Evolutionary conservation across 1,284 basidiomycete species (phyloP), one percentile per base, ranked within the genome.

Genomic region (Afroboletus lepidellus): DNA sequence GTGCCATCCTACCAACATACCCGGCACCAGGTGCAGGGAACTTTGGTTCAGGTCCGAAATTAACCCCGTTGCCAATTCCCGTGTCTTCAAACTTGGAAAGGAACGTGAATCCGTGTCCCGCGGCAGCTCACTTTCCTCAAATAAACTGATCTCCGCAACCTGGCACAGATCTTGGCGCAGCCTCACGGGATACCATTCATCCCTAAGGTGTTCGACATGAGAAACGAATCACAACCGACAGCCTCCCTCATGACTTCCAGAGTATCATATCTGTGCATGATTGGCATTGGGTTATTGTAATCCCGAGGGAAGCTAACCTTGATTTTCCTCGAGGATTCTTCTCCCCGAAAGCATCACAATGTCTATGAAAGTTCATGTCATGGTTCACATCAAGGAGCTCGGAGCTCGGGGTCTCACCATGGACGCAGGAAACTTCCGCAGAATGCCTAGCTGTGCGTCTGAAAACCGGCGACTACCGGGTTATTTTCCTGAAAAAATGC

Each of bases 391-490:
- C 11, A 16, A 47, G 25, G 29, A 13, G 21, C 7, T 8, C 13
- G n/a, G 32, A 2, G n/a, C 20, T 15, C 23, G 45, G 18, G 15
- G n/a, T 18, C 33, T 16, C 23, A n/a, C 23, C 20, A 42, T 29
- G 3, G 34, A 21, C 24, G 20, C 23, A 32, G 24, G 33, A 21
- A 37, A 5, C 18, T 21, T 4, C 41, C n/a, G 20, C 25, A 16
- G 25, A 43, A 20, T 24, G 9, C 7, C 32, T 20, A 18, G 16
- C 36, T 24, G 48, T 49, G 60, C 29, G 55, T 53, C 21, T 21
- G 9, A 20, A 25, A 37, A 12, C 21, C 21, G 29, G 24, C 13
- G 0, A 33, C 37, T 42, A 9, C 29, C 6, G 18, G 20, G 23
- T 37, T 33, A 44, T 45, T 46, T 37, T 38, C 11, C 20, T 15